phyloP scores from a whole-genome alignment of 1,284 basidiomycete genomes.

The Cryptococcus sp. region DNA sequence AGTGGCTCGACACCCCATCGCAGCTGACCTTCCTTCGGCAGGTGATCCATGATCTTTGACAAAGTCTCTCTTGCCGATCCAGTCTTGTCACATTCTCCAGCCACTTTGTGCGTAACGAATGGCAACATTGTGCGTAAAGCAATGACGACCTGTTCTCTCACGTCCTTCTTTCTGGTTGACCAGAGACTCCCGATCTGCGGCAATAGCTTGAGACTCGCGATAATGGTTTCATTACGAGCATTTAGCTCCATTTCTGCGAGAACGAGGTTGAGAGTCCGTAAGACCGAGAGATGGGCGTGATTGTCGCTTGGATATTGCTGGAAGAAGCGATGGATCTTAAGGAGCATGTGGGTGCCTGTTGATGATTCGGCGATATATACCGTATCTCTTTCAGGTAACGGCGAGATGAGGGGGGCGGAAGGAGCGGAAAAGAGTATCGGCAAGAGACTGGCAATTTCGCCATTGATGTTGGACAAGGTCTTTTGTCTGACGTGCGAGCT shows the following conservation, averaged over 20 bases:
- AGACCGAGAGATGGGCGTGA: conserved; percentile 67
- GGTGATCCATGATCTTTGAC: conserved; percentile 50
- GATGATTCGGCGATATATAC: conserved; percentile 12
- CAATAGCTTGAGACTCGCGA: conserved; percentile 62
- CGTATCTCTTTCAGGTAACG: background rate
- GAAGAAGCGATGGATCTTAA: conserved; percentile 65
- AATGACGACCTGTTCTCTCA: conserved; percentile 57
- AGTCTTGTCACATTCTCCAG: conserved; percentile 14
- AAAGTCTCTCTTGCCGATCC: conserved; percentile 52
- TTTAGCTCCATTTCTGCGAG: conserved; percentile 72
- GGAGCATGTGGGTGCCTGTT: conserved; percentile 57
- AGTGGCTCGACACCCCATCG: conserved; percentile 58
- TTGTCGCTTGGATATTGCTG: conserved; percentile 59
- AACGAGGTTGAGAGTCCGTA: conserved; percentile 63
- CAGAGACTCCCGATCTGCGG: conserved; percentile 64
- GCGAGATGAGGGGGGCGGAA: conserved; percentile 24
- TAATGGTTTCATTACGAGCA: conserved; percentile 55
- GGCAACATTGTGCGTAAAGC: conserved; percentile 67
- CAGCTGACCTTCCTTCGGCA: conserved; percentile 61
- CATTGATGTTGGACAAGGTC: conserved; percentile 49
- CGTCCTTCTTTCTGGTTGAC: conserved; percentile 68
- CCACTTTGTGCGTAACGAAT: conserved; percentile 54
- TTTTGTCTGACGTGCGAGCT: background rate
- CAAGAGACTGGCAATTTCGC: conserved; percentile 66
- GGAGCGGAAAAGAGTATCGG: conserved; percentile 60